phyloP scores from a whole-genome alignment of 176 grass and related monocot genomes.

The Metroxylon sagu region DNA sequence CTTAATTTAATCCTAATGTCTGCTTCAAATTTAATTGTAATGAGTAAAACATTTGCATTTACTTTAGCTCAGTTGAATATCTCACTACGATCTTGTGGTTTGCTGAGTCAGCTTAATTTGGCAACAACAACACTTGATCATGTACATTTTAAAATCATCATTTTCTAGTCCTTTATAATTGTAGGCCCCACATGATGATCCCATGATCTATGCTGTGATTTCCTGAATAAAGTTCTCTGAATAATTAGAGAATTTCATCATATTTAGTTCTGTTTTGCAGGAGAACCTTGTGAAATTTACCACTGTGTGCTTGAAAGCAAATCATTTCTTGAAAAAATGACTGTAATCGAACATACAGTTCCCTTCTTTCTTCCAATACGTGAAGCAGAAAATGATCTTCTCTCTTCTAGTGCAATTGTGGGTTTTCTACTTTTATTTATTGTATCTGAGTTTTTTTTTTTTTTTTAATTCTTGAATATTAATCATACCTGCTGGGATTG shows the following conservation, averaged over 20 bases:
- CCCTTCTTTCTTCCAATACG: constrained; percentile 93
- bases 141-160: background rate
- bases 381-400: constrained; percentile 77
- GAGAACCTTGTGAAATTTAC: constrained; percentile 89
- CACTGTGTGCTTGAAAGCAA: constrained; percentile 96
- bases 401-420: constrained; percentile 94
- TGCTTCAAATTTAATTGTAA: no score
- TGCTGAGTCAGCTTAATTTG: no score
- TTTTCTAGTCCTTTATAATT: background rate
- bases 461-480: constrained; percentile 1
- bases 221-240: no score
- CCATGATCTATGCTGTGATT: background rate
- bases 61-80: no score
- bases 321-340: constrained; percentile 98
- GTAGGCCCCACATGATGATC: no score
- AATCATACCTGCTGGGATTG: background rate
- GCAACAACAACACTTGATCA: no score
- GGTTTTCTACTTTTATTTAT: constrained; percentile 12
- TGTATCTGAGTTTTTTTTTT: background rate
- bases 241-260: no score
- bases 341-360: constrained; percentile 71
- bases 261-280: constrained; percentile 34
- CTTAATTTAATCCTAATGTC: no score
- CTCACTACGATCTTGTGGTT: no score
- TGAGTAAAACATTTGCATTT: no score